phyloP scores from a whole-genome alignment of 176 grass and related monocot species.

The Phyllostachys edulis region DNA sequence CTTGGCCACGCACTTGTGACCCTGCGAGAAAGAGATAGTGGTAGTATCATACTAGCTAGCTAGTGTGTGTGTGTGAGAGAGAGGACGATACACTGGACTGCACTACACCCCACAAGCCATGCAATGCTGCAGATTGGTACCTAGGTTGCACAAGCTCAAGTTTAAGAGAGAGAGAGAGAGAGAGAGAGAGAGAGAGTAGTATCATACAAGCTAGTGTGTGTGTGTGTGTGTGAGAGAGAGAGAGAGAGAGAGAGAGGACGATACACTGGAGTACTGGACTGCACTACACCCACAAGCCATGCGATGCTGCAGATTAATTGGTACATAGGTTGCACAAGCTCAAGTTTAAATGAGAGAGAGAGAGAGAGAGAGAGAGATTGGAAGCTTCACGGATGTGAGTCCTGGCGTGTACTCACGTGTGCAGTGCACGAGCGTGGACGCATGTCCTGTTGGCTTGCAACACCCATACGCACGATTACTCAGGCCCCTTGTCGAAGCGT shows the following conservation, averaged over 20 bases:
- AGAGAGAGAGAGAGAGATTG: slow-evolving; percentile 14
- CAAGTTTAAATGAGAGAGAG: slow-evolving; percentile 34
- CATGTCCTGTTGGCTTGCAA: slow-evolving; percentile 36
- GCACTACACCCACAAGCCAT: slow-evolving; percentile 33
- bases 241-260: neutral
- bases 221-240: no score
- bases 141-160: slow-evolving; percentile 47
- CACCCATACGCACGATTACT: slow-evolving; percentile 16
- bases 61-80: neutral
- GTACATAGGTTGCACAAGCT: slow-evolving; percentile 48
- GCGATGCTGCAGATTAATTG: slow-evolving; percentile 41
- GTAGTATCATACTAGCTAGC: neutral
- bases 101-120: slow-evolving; percentile 32
- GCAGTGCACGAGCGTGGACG: slow-evolving; percentile 60
- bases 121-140: slow-evolving; percentile 42
- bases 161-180: slow-evolving; percentile 22
- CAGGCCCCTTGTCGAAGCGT: neutral
- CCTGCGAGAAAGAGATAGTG: neutral
- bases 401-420: slow-evolving; percentile 62
- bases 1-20: slow-evolving; percentile 47
- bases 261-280: slow-evolving; percentile 6
- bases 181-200: neutral
- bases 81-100: slow-evolving; percentile 9
- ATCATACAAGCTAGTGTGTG: neutral
- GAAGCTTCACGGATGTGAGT: slow-evolving; percentile 77